A percentile compares a stretch with the other conserved stretches of the same genome.
These are phyloP conservation scores for Pestalotiopsis fici DNA, from an alignment of 2,329 filamentous ascomycete genomes.

Conservation along the genomic window DNA sequence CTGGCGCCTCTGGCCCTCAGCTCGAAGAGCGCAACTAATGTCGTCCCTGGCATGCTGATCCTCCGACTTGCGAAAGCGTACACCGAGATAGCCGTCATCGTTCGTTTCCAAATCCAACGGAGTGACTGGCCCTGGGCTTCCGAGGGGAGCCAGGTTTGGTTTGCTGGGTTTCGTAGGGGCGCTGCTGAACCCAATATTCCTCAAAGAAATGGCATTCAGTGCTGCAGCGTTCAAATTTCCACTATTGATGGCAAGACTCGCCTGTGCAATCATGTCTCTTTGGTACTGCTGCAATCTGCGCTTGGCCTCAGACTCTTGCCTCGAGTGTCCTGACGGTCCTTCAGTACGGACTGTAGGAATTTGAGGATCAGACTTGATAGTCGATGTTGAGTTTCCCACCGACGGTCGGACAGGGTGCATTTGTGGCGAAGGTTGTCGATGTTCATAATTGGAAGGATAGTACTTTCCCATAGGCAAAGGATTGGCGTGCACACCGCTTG, in stretches of 20 bases:
- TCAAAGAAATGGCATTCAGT: conserved; percentile 35
- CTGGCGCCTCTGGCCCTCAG: conserved; percentile 32
- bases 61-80: conserved; percentile 21
- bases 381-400: conserved; percentile 19
- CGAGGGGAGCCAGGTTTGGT: conserved; percentile 53
- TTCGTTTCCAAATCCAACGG: conserved; percentile 58
- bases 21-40: conserved; percentile 28
- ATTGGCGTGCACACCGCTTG: conserved; percentile 47
- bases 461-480: conserved; percentile 62
- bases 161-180: conserved; percentile 38
- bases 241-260: conserved; percentile 44
- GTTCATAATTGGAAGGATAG: conserved; percentile 63
- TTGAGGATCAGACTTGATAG: conserved; percentile 38
- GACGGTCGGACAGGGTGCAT: conserved; percentile 13
- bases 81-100: conserved; percentile 39
- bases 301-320: conserved; percentile 48
- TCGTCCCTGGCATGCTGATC: conserved; percentile 25
- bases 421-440: conserved; percentile 30
- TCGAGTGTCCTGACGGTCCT: conserved; percentile 26
- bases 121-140: conserved; percentile 62
- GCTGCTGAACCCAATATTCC: conserved; percentile 38
- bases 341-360: conserved; percentile 26
- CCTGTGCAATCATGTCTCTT: conserved; percentile 61
- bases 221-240: conserved; percentile 30
- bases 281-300: conserved; percentile 59